Base-by-base conservation (phyloP, 164 flowering plant species). In the Taxillus chinensis region DNA sequence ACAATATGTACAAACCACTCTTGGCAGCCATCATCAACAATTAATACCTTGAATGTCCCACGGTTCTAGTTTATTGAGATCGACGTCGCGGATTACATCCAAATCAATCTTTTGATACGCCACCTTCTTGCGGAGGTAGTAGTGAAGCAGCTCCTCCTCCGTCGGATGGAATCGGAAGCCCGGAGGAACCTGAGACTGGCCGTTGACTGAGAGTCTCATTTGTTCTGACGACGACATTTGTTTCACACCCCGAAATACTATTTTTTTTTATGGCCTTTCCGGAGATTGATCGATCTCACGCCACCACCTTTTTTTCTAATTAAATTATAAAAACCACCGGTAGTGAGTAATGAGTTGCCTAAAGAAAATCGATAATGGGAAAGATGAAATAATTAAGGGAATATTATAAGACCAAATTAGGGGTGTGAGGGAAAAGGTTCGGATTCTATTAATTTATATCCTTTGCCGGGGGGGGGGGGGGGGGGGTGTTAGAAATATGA, bases 121-220 rank as follows among this genome's bases (percentile, higher is more conserved):
- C 11, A 67, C 43, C 49, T 67, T 67, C 70, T 67, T 67, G 40
- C 70, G 27, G 7, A 67, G 38, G 56, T 67, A 67, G 38, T 67
- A 67, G 5, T 62, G 70, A 43, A 67, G 49, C 40, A 67, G 66
- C 56, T 67, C 70, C 41, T 66, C 68, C 51, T 66, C 68, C 2
- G 68, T 66, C 7, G 68, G 68, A 37, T 66, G 68, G 16, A 67
- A 67, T 14, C 70, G 65, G 49, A 67, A 67, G 8, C 70, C 70
- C 5, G 70, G 70, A 45, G 70, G 70, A 13, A 67, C 66, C 61
- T 57, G 42, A 9, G 65, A 67, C 40, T 67, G 61, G 38, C 70
- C 70, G 16, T 67, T 67, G 14, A 67, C 70, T 2, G 68, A 66
- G 59, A 66, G 55, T 13, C 40, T 66, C 68, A 66, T 53, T n/a